Evolutionary conservation across 2,329 filamentous ascomycete species (phyloP), one percentile per base, ranked within the genome.

Genomic region (Leptographium wingfieldii): DNA sequence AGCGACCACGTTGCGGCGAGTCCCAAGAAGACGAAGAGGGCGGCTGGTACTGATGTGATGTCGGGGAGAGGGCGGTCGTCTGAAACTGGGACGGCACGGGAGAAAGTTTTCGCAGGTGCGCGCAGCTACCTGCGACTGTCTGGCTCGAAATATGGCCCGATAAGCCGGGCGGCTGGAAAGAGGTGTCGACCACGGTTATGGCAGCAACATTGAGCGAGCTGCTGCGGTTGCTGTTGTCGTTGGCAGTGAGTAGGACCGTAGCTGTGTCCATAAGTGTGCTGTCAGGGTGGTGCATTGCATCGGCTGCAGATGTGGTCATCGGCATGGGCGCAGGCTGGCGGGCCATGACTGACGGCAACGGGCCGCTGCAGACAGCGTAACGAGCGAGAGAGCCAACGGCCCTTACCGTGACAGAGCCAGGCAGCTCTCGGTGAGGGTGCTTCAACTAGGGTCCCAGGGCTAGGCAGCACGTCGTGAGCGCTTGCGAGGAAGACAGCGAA

Each of bases 291-390:
- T 10, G 43, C 43, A 48, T 19, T 48, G 38, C 25, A 14, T 43
- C 29, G 48, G 22, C 22, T 14, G 46, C 31, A 38, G 31, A 9
- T 14, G 43, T 38, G 31, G 31, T 53, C 38, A n/a, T 31, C 27
- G 54, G 54, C 27, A 56, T 10, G 12, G 43, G 14, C 16, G 54
- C 22, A 31, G 31, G 25, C 29, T 43, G 49, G 35, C 55, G 59
- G 55, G 59, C 55, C 59, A 60, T 60, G 59, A 46, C 53, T 55
- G 56, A 16, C 56, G 52, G 56, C 6, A 29, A 35, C 33, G 31
- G 35, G 25, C 31, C 31, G n/a, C 16, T 27, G 7, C 12, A 19
- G 25, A 19, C 14, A 48, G 22, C 12, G 25, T 19, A 25, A 22
- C 7, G 3, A 16, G 19, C 35, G 29, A 33, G 33, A 57, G 43